A percentile compares a stretch with the other conserved stretches of the same genome.
Evolutionary conservation across 768 basidiomycete genomes (phyloP).

Genomic region (Trametes sanguinea): DNA sequence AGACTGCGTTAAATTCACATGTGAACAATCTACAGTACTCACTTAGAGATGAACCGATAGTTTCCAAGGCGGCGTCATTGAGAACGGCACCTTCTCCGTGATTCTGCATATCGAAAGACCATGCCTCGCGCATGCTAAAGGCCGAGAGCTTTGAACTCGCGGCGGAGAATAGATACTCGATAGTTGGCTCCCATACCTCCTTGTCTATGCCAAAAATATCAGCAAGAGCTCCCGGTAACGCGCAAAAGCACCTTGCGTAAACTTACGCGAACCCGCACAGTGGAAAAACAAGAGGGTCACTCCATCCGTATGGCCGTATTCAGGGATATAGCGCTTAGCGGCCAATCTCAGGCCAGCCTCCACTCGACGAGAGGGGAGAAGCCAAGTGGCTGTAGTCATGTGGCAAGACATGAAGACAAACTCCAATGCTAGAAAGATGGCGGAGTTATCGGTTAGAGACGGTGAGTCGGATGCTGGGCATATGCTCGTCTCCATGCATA

Average conservation of each 20-base stretch:
- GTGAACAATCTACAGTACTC: not conserved
- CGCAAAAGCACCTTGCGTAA: no score
- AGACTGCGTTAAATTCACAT: not conserved
- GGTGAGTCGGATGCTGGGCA: no score
- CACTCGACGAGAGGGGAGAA: slow-evolving; percentile 2
- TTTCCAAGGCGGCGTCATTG: slow-evolving; percentile 3
- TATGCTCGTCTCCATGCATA: no score
- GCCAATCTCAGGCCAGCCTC: slow-evolving; percentile 4
- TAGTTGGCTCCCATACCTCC: slow-evolving; percentile 20
- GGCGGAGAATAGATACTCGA: not conserved
- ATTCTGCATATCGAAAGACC: slow-evolving; percentile 22
- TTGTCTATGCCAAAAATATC: slow-evolving; percentile 7
- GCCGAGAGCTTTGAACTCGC: not conserved
- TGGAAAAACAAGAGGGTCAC: slow-evolving; percentile 14
- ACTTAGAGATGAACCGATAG: not conserved
- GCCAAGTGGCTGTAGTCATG: not conserved
- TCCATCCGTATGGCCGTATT: slow-evolving; percentile 1
- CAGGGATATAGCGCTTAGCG: slow-evolving; percentile 5
- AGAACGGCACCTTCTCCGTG: slow-evolving; percentile 15
- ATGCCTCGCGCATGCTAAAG: slow-evolving; percentile 19
- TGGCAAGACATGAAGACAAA: not conserved
- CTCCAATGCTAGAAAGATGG: no score
- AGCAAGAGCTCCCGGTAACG: no score
- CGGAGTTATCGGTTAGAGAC: no score
- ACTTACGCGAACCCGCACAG: slow-evolving; percentile 10